Evolutionary conservation across 495 filamentous ascomycete species (phyloP), one percentile per base, ranked within the genome.

Genomic region (Lasiosphaeria ovina): DNA sequence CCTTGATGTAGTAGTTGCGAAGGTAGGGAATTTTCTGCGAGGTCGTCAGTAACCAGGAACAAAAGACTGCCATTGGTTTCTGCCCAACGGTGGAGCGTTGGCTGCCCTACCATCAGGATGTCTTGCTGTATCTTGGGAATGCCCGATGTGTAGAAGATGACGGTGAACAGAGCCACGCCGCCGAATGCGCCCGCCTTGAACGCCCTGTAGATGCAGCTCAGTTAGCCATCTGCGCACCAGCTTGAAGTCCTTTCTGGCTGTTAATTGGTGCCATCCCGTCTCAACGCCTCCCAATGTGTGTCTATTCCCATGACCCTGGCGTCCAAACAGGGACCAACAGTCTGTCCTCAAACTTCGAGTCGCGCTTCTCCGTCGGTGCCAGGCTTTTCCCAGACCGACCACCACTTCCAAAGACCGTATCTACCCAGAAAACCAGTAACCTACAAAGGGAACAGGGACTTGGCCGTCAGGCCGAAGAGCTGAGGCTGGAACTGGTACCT

Each of bases 111-210:
- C 69, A 68, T 68, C n/a, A 82, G 73, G 68, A 87, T 80, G 62
- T 87, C 85, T 17, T 66, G 58, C 66, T 79, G 68, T 59, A 87
- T 75, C 36, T 68, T 66, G 47, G 85, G 85, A 34, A 87, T 80
- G 57, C 82, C 84, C 32, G 82, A 83, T 68, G 84, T 80, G 70
- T 78, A 84, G 77, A 74, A 86, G 63, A 87, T 75, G 57, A 82
- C 78, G 65, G 77, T 76, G 66, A 85, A 76, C 58, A 83, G 77
- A 51, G 78, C 83, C 40, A 81, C 78, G 47, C 74, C 79, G 56
- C 82, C 83, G 68, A 86, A 85, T 11, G 71, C 70, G 52, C 67
- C 79, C 9, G 72, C 64, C 50, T 77, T 79, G 42, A 74, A 51
- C 51, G 74, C 79, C 40, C 83, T 85, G 49, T 63, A 5, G 35